phyloP scores from a whole-genome alignment of 176 grass and related monocot species.

The Puccinellia tenuiflora region DNA sequence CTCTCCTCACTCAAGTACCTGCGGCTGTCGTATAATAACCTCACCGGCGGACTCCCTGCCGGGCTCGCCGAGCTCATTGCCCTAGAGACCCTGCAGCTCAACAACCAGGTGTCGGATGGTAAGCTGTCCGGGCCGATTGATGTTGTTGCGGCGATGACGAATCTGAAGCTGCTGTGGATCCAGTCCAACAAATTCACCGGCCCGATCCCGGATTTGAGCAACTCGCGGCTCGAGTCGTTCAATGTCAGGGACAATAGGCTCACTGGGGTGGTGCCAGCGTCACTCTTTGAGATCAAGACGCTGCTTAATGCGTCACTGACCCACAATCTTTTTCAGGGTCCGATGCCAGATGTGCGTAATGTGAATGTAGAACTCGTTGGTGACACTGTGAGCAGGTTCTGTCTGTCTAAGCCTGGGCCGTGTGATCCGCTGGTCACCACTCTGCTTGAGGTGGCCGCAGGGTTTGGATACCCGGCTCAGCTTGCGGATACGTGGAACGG shows the following conservation, averaged over 20 bases:
- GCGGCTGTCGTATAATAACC: constrained; percentile 65
- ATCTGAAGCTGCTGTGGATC: constrained; percentile 49
- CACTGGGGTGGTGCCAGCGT: constrained; percentile 54
- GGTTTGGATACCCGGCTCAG: constrained; percentile 65
- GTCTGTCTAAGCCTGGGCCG: constrained; percentile 22
- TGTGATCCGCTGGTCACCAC: constrained; percentile 45
- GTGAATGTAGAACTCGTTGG: constrained; percentile 26
- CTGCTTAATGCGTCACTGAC: constrained; percentile 47
- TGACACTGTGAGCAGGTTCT: constrained; percentile 56
- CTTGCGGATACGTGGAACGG: constrained; percentile 55
- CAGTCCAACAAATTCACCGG: constrained; percentile 78
- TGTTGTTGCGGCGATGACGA: constrained; percentile 47
- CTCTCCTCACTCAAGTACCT: constrained; percentile 42
- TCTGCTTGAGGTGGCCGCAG: constrained; percentile 61
- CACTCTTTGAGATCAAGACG: constrained; percentile 24
- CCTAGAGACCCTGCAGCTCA: constrained; percentile 59
- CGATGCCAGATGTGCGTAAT: constrained; percentile 30
- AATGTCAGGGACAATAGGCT: constrained; percentile 75
- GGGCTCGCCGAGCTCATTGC: constrained; percentile 24
- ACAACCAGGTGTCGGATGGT: constrained; percentile 49
- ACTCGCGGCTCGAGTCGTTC: constrained; percentile 47
- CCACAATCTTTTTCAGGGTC: constrained; percentile 82
- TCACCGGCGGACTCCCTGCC: constrained; percentile 45
- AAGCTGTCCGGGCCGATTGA: constrained; percentile 63
- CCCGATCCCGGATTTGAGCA: constrained; percentile 61